Evolutionary conservation across 768 basidiomycete genomes (phyloP).

Genomic region (Amanita fuliginea): DNA sequence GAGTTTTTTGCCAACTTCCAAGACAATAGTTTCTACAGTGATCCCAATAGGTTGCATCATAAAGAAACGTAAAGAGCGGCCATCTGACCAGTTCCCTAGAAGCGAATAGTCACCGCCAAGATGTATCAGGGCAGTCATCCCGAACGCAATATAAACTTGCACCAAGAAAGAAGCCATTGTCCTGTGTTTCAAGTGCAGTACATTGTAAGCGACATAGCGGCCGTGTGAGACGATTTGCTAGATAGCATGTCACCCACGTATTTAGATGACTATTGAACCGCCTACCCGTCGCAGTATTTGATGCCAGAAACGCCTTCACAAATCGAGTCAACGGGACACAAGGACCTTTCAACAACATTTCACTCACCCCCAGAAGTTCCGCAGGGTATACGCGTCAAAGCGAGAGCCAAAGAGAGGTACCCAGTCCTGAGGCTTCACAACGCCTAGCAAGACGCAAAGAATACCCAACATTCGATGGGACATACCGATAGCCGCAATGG

Average conservation of each 20-base stretch:
- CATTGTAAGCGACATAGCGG: conserved; percentile 3
- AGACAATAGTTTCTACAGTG: conserved; percentile 20
- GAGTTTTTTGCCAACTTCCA: conserved; percentile 10
- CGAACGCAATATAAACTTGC: conserved; percentile 17
- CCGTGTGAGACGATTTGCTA: conserved; percentile 4
- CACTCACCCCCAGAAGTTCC: conserved; percentile 17
- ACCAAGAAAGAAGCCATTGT: conserved; percentile 10
- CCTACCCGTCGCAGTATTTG: conserved; percentile 14
- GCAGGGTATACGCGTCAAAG: conserved; percentile 12
- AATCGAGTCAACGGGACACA: background rate
- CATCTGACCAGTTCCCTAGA: conserved; percentile 7
- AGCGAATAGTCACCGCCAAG: conserved; percentile 22
- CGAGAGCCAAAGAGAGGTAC: conserved; percentile 13
- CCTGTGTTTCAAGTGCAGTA: conserved; percentile 6
- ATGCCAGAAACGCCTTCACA: conserved; percentile 15
- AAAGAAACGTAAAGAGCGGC: conserved; percentile 16
- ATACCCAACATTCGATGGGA: conserved; percentile 8
- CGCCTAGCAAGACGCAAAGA: conserved; percentile 8
- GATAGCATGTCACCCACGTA: background rate
- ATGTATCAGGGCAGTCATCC: conserved; percentile 21
- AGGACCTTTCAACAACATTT: background rate
- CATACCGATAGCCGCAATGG: conserved; percentile 4
- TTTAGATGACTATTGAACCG: background rate
- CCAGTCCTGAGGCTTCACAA: conserved; percentile 15
- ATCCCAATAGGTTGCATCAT: conserved; percentile 22